Evolutionary conservation across 768 basidiomycete genomes (phyloP).

Genomic region (Hygrophoropsis aurantiaca): DNA sequence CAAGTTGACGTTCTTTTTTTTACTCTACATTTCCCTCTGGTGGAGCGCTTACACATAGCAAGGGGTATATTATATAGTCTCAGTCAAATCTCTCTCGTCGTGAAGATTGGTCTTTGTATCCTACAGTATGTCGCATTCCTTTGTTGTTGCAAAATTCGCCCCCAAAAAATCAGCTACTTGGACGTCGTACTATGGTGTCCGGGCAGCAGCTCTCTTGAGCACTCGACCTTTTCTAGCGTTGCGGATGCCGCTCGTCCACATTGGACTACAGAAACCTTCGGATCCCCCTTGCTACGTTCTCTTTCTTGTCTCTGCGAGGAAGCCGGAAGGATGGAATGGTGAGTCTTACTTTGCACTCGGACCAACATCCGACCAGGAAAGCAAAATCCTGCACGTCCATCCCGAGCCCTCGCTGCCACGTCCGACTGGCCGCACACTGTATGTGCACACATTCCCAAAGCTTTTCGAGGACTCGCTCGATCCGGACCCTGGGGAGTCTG

Average conservation of each 20-base stretch:
- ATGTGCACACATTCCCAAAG: constrained; percentile 1
- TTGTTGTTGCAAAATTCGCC: neutral
- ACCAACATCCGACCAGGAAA: neutral
- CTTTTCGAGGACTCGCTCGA: neutral
- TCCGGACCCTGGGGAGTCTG: too few relatives aligned
- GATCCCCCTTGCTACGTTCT: too few relatives aligned
- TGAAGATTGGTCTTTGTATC: too few relatives aligned
- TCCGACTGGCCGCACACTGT: neutral
- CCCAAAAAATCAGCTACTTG: neutral
- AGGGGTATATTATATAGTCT: too few relatives aligned
- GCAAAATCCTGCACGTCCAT: neutral
- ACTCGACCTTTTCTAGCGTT: constrained; percentile 1
- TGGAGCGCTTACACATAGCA: too few relatives aligned
- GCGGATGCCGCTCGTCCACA: neutral
- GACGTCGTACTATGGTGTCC: neutral
- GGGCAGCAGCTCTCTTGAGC: neutral
- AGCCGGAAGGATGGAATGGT: neutral
- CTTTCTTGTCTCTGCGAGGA: neutral
- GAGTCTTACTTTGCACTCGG: neutral
- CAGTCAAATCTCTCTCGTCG: too few relatives aligned
- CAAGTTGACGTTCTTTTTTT: too few relatives aligned
- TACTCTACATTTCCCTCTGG: too few relatives aligned
- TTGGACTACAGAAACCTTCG: neutral
- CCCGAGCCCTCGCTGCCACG: neutral
- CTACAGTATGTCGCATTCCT: constrained; percentile 3